Base-by-base conservation (phyloP, 495 filamentous ascomycete species). In the Lophiotrema nucula region DNA sequence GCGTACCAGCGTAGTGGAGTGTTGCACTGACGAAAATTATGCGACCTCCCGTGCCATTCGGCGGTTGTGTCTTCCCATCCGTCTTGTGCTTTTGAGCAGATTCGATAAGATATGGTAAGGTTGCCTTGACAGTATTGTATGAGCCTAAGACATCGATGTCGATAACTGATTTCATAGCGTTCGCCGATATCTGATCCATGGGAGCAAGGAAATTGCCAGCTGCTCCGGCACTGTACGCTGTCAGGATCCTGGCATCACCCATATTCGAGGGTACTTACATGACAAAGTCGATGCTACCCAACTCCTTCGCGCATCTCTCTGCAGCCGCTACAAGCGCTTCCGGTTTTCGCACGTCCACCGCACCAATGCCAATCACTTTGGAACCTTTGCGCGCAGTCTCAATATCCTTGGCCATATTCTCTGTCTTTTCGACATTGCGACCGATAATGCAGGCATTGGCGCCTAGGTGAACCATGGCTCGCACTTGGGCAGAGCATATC, bases 121-220 rank as follows among this genome's bases (percentile, higher is more conserved):
- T 90, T 1, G 93, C 92, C 75, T 98, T 98, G 62, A 96, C 78
- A 5, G 90, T 96, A 73, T 97, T 95, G 72, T 87, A 98, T 3
- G 89, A 93, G 24, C 93, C 93, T 24, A 96, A 71, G 1, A 96
- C 85, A 69, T 98, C 93, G 66, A 98, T 98, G 42, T 98, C 93
- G 60, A 98, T 91, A 37, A 98, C 93, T 0, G 88, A 78, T 71
- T 91, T 96, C 82, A 98, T 96, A 16, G 89, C 93, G 68, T 97
- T 97, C 41, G 86, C 72, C 1, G 82, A 87, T 2, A 97, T 80
- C 55, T 86, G 86, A 21, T 84, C 76, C 62, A 97, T 89, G 1
- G 92, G 87, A 4, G 92, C 87, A 21, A 98, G 81, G 78, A 98
- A 98, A 72, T 98, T 98, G 28, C 93, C 93, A 12, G 93, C 93